Base-by-base conservation (phyloP, 257 asterid genomes). In the Plectranthus barbatus region DNA sequence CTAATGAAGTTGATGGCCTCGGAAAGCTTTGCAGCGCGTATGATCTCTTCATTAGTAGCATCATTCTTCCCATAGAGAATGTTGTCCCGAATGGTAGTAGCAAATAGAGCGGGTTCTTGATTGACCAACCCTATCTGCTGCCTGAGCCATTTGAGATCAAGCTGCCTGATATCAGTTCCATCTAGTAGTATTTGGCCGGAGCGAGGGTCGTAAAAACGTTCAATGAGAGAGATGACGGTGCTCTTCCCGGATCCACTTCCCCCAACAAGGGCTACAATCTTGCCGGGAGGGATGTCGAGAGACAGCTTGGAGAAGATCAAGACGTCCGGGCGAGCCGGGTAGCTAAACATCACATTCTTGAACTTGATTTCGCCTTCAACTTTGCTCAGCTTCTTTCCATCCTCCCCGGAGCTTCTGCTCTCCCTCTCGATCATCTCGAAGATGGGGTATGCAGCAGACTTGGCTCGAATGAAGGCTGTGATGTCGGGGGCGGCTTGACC, bases 181-280 rank as follows among this genome's bases (percentile, higher is more conserved):
- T 93, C 99, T 39, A 93, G 60, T 13, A 76, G 62, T 64, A 93
- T 80, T 37, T 65, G 76, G 6, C 99, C 99, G 0, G 86, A 79
- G 15, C 64, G 48, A 2, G 99, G 96, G 47, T 90, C 97, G 29
- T 93, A 93, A 74, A 93, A 90, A 10, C 99, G 95, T 70, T 93
- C 97, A 36, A 93, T 93, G 78, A 93, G 56, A 33, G 99, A 90
- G 60, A 93, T 80, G 33, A 93, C 88, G 0, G 97, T 93, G 85
- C 99, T 90, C 82, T 93, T 93, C 64, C 99, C 97, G 0, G 96
- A 93, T 26, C 99, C 99, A 71, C 99, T 93, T 33, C 95, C 97
- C 57, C 99, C 99, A 8, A 93, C 97, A 29, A 93, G 90, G 2
- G 99, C 99, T 14, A 93, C 85, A 26, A 90, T 81, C 75, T 87